A percentile compares a stretch with the other conserved stretches of the same genome.
phyloP scores from a whole-genome alignment of 164 flowering plant genomes.

The Stephania japonica region DNA sequence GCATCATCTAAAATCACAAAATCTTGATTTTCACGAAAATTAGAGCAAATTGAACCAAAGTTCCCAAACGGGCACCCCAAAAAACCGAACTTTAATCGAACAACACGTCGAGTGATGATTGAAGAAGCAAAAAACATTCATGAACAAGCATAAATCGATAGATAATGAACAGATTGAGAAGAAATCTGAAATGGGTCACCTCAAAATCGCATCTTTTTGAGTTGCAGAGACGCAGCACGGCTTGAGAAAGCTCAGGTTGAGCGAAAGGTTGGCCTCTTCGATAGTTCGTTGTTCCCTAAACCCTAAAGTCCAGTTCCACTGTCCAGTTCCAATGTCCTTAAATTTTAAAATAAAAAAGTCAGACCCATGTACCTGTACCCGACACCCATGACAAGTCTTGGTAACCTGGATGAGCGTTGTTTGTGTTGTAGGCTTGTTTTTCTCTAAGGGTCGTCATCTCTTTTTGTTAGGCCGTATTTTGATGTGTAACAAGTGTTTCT shows the following conservation, averaged over 20 bases:
- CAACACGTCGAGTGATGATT: slow-evolving; percentile 1
- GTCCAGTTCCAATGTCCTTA: too few relatives aligned
- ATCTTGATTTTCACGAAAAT: slow-evolving; percentile 6
- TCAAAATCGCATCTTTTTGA: not conserved
- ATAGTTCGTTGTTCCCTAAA: too few relatives aligned
- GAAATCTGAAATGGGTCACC: not conserved
- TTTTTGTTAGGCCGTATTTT: too few relatives aligned
- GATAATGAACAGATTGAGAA: not conserved
- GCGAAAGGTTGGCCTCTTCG: not conserved
- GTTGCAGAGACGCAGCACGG: not conserved
- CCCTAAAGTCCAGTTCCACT: too few relatives aligned
- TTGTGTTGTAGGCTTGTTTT: too few relatives aligned
- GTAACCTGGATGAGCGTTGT: too few relatives aligned
- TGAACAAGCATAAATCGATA: slow-evolving; percentile 6
- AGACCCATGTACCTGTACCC: too few relatives aligned
- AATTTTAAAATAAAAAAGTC: too few relatives aligned
- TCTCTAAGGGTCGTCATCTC: too few relatives aligned
- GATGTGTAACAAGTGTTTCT: too few relatives aligned
- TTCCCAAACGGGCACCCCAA: slow-evolving; percentile 7
- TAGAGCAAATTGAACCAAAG: slow-evolving; percentile 5
- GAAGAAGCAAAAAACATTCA: slow-evolving; percentile 12
- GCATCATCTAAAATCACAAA: not conserved
- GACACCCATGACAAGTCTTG: too few relatives aligned
- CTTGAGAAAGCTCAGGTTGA: not conserved
- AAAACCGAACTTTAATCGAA: not conserved